These are phyloP conservation scores for Ustilago hordei DNA, from an alignment of 1,284 basidiomycete genomes.

Conservation along the genomic window DNA sequence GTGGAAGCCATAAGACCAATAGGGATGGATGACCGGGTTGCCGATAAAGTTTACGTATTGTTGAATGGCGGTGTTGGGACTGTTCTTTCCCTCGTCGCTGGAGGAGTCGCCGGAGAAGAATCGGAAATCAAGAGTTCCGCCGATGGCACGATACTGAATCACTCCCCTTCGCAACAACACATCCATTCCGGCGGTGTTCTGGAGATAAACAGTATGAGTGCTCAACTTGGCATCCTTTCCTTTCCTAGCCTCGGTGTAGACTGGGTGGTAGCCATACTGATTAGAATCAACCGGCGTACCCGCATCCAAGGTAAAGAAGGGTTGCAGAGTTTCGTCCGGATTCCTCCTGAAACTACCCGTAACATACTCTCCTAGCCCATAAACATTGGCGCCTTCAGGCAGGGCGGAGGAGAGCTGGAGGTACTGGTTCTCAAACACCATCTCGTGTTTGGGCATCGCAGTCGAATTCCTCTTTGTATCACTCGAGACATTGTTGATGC, in stretches of 20 bases:
- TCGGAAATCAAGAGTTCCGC: conserved; percentile 59
- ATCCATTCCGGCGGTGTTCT: conserved; percentile 57
- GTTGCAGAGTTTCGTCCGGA: conserved; percentile 75
- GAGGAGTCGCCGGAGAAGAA: conserved; percentile 50
- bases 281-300: conserved; percentile 45
- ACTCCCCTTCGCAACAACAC: conserved; percentile 46
- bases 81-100: conserved; percentile 22
- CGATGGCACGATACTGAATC: conserved; percentile 59
- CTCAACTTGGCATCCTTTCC: conserved; percentile 66
- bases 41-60: conserved; percentile 60
- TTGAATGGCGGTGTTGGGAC: conserved; percentile 46
- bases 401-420: conserved; percentile 72
- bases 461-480: conserved; percentile 55
- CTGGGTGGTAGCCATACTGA: conserved; percentile 79
- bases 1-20: conserved; percentile 60
- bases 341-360: conserved; percentile 76
- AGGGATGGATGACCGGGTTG: conserved; percentile 46
- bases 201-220: conserved; percentile 46
- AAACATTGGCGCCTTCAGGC: conserved; percentile 76
- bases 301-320: conserved; percentile 77
- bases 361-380: conserved; percentile 81
- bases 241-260: conserved; percentile 78
- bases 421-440: conserved; percentile 79
- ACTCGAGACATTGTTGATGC: conserved; percentile 35
- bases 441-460: conserved; percentile 56